phyloP scores from a whole-genome alignment of 352 stramenopile species.

The Pythium aristosporum region DNA sequence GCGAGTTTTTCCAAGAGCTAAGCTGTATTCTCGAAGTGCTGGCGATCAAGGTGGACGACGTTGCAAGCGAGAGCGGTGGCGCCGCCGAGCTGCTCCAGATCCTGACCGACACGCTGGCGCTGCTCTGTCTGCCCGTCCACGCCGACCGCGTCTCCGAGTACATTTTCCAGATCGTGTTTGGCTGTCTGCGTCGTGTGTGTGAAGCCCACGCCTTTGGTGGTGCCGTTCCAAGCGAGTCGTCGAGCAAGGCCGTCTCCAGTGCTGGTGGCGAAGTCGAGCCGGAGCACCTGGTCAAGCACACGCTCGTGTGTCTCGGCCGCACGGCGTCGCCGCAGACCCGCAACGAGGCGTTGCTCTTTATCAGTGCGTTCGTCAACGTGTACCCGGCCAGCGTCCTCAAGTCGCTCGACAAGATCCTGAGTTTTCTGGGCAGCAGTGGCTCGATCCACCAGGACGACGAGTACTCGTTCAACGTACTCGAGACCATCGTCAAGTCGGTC shows the following conservation, averaged over 20 bases:
- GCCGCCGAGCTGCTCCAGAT: constrained; percentile 43
- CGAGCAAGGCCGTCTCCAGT: constrained; percentile 28
- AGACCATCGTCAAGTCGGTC: constrained; percentile 79
- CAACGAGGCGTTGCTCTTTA: constrained; percentile 81
- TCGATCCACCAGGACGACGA: constrained; percentile 75
- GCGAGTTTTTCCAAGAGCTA: constrained; percentile 44
- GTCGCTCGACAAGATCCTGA: constrained; percentile 79
- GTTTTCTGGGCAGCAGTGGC: constrained; percentile 49
- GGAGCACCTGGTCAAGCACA: constrained; percentile 77
- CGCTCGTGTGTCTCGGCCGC: constrained; percentile 58
- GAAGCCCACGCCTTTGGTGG: constrained; percentile 35
- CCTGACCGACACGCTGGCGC: constrained; percentile 52
- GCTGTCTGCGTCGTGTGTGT: constrained; percentile 70
- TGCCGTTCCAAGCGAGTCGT: neutral
- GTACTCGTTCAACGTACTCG: constrained; percentile 87
- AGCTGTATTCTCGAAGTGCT: constrained; percentile 82
- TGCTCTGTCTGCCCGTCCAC: constrained; percentile 57
- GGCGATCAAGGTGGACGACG: constrained; percentile 59
- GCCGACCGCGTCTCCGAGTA: constrained; percentile 71
- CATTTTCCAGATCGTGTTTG: constrained; percentile 78
- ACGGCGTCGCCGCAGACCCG: constrained; percentile 74
- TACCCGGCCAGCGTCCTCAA: constrained; percentile 68
- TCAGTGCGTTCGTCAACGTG: constrained; percentile 76
- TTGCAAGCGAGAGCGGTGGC: constrained; percentile 29
- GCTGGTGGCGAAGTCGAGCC: constrained; percentile 35